A percentile compares a stretch with the other conserved stretches of the same genome.
Evolutionary conservation across 352 stramenopile genomes (phyloP).

Genomic region (Phytophthora gonapodyides): DNA sequence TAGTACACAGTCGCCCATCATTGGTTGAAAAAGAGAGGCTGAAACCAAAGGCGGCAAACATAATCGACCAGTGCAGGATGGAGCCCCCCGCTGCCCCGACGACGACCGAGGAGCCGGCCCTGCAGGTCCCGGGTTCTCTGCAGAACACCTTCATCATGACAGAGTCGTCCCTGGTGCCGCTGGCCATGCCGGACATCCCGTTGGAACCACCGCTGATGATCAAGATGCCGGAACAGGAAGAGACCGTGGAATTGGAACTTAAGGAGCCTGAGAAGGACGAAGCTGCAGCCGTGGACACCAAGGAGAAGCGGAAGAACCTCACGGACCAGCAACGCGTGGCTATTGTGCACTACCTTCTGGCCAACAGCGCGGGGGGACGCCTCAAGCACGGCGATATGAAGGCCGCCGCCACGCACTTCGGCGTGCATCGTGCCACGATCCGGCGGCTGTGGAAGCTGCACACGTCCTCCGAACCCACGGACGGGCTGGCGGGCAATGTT

Average conservation of each 20-base stretch:
- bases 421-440: constrained; percentile 39
- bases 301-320: constrained; percentile 37
- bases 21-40: constrained; percentile 18
- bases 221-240: background rate
- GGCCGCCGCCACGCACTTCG: constrained; percentile 37
- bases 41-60: constrained; percentile 35
- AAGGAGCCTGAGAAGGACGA: background rate
- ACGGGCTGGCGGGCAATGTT: constrained; percentile 32
- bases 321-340: constrained; percentile 36
- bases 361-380: constrained; percentile 39
- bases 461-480: constrained; percentile 18
- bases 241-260: no score
- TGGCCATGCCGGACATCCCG: constrained; percentile 14
- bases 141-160: constrained; percentile 2
- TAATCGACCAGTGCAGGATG: constrained; percentile 27
- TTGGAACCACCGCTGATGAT: constrained; percentile 11
- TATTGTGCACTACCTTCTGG: constrained; percentile 43
- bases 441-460: constrained; percentile 43
- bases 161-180: constrained; percentile 10
- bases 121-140: constrained; percentile 9
- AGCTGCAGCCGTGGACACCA: constrained; percentile 6
- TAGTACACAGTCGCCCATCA: background rate
- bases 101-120: background rate
- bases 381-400: constrained; percentile 46
- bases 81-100: constrained; percentile 2